A percentile compares a stretch with the other conserved stretches of the same genome.
Conservation (phyloP, 2,329 filamentous ascomycete genomes). For the Lasiodiplodia citricola region DNA sequence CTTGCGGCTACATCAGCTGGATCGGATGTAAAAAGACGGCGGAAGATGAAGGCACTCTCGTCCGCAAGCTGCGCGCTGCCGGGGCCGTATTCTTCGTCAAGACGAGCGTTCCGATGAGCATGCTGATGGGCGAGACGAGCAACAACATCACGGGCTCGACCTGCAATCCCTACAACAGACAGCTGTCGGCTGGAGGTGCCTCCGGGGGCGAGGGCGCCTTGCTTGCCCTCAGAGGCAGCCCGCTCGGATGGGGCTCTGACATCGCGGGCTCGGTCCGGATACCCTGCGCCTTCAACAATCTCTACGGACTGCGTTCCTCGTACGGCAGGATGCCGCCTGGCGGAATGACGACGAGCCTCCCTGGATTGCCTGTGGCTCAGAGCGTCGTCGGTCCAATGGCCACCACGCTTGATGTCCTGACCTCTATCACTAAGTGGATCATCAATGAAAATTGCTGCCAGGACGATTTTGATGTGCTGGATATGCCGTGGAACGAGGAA, state of each 20-base stretch:
- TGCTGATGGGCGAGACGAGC: constrained; percentile 62
- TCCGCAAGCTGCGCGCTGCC: constrained; percentile 54
- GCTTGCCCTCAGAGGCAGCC: constrained; percentile 32
- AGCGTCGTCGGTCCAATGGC: constrained; percentile 30
- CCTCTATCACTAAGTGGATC: constrained; percentile 21
- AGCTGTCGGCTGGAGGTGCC: constrained; percentile 53
- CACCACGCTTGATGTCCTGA: constrained; percentile 3
- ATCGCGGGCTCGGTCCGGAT: constrained; percentile 33
- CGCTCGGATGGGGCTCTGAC: constrained; percentile 35
- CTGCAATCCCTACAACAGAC: constrained; percentile 49
- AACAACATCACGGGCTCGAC: constrained; percentile 59
- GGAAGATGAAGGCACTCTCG: constrained; percentile 55
- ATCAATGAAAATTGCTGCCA: constrained; percentile 27
- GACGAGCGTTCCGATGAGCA: constrained; percentile 58
- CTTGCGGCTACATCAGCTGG: constrained; percentile 56
- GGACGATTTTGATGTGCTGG: constrained; percentile 47
- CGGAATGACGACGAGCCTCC: constrained; percentile 30
- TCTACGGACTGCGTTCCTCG: constrained; percentile 30
- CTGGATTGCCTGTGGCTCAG: constrained; percentile 29
- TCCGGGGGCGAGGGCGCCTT: constrained; percentile 40
- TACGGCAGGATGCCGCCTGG: constrained; percentile 25
- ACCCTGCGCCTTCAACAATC: constrained; percentile 30
- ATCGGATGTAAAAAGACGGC: constrained; percentile 44
- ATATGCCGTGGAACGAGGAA: constrained; percentile 53
- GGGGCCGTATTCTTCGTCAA: constrained; percentile 62